Conservation (phyloP, 1,284 basidiomycete species). For the Ceratobasidium sp. region DNA sequence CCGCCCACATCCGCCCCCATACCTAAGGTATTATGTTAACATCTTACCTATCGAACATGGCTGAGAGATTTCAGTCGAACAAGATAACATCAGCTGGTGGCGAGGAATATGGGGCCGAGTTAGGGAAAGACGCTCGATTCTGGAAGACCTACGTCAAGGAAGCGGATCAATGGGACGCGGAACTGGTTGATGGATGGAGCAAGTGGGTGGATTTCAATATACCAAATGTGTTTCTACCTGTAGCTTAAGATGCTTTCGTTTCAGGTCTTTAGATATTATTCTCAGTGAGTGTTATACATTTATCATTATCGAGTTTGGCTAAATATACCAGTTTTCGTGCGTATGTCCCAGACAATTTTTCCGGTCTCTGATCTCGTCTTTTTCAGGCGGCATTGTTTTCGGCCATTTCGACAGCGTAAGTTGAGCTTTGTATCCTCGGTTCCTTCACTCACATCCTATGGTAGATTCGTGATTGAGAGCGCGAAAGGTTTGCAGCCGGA, state of each 20-base stretch:
- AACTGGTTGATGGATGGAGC: conserved; percentile 23
- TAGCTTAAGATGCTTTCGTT: neutral
- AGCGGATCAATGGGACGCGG: conserved; percentile 1
- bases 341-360: neutral
- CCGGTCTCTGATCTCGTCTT: neutral
- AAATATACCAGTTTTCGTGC: conserved; percentile 10
- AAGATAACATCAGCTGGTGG: no score
- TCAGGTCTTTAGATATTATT: conserved; percentile 9
- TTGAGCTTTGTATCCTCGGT: neutral
- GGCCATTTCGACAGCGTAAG: conserved; percentile 5
- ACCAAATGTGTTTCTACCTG: neutral
- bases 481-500: conserved; percentile 6
- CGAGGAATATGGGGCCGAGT: conserved; percentile 15
- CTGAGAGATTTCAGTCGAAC: no score
- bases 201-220: neutral
- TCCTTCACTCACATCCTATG: neutral
- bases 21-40: no score
- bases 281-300: conserved; percentile 5
- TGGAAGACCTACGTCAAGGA: conserved; percentile 18
- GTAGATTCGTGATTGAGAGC: conserved; percentile 17
- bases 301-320: neutral
- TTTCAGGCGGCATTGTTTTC: conserved; percentile 4
- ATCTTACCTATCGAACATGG: no score
- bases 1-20: no score
- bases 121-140: neutral